A percentile compares a stretch with the other conserved stretches of the same genome.
These are phyloP conservation scores for Emericellopsis cladophorae DNA, from an alignment of 2,329 filamentous ascomycete genomes.

Conservation along the genomic window DNA sequence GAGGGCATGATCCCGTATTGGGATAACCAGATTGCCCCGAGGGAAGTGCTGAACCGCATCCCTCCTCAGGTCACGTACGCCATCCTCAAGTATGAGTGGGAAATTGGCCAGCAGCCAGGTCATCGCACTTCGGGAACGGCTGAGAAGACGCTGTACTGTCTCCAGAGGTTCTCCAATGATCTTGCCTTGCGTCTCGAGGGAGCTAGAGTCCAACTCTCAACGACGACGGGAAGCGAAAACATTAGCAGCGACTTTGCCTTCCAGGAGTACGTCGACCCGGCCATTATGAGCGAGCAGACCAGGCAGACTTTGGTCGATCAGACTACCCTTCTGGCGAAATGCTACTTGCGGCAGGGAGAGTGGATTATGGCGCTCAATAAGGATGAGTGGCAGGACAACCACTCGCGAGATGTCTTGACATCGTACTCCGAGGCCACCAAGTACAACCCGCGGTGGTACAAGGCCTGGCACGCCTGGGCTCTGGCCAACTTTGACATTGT, in stretches of 20 bases:
- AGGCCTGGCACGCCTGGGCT: constrained; percentile 98
- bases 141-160: constrained; percentile 43
- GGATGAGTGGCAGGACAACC: constrained; percentile 78
- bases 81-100: constrained; percentile 96
- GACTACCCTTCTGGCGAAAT: constrained; percentile 74
- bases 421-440: constrained; percentile 87
- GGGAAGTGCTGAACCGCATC: constrained; percentile 13
- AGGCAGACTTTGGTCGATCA: constrained; percentile 45
- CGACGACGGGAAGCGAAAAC: constrained; percentile 32
- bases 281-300: constrained; percentile 32
- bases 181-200: constrained; percentile 41
- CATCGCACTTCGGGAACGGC: constrained; percentile 29
- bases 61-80: constrained; percentile 83
- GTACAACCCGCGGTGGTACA: constrained; percentile 94
- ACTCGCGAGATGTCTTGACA: constrained; percentile 77
- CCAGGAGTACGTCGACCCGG: constrained; percentile 26
- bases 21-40: constrained; percentile 15
- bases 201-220: constrained; percentile 34
- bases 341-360: constrained; percentile 90
- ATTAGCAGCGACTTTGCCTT: constrained; percentile 35
- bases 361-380: constrained; percentile 83
- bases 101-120: constrained; percentile 53
- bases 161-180: constrained; percentile 49
- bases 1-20: constrained; percentile 49
- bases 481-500: constrained; percentile 98